These are phyloP conservation scores for Arabidopsis arenosa DNA, from an alignment of 345 rosid species.

Conservation along the genomic window DNA sequence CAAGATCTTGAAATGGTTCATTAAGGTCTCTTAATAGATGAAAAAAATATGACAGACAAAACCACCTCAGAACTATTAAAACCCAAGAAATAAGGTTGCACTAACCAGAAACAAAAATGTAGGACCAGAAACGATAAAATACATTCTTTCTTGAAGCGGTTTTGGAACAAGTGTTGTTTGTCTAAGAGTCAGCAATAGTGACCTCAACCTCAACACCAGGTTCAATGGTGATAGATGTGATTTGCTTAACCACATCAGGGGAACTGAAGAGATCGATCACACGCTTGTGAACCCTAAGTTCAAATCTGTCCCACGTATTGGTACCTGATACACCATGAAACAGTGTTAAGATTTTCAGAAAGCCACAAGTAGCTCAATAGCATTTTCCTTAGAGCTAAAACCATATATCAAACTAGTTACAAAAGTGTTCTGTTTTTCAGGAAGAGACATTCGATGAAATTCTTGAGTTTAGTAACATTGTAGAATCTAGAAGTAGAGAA, in stretches of 20 bases:
- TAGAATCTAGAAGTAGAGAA: not conserved
- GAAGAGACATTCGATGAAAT: not conserved
- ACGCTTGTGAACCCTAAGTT: conserved; percentile 60
- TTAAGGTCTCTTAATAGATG: conserved; percentile 3
- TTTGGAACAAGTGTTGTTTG: not conserved
- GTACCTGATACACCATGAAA: conserved; percentile 47
- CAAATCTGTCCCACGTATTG: conserved; percentile 64
- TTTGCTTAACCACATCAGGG: conserved; percentile 68
- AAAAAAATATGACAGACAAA: not conserved
- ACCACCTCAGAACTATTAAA: not conserved
- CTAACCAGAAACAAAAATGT: conserved; percentile 12
- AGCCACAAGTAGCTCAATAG: not conserved
- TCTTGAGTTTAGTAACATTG: not conserved
- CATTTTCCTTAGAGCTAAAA: not conserved
- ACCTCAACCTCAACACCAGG: conserved; percentile 69
- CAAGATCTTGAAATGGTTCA: not conserved
- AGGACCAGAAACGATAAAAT: not conserved
- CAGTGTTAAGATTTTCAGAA: not conserved
- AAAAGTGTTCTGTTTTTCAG: not conserved
- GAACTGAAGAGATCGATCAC: conserved; percentile 64
- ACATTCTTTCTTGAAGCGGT: not conserved
- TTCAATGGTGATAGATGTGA: conserved; percentile 63
- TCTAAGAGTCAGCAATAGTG: conserved; percentile 52
- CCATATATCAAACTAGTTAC: not conserved
- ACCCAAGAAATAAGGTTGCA: conserved; percentile 1